Evolutionary conservation across 345 rosid species (phyloP), one percentile per base, ranked within the genome.

Genomic region (Brassica carinata): DNA sequence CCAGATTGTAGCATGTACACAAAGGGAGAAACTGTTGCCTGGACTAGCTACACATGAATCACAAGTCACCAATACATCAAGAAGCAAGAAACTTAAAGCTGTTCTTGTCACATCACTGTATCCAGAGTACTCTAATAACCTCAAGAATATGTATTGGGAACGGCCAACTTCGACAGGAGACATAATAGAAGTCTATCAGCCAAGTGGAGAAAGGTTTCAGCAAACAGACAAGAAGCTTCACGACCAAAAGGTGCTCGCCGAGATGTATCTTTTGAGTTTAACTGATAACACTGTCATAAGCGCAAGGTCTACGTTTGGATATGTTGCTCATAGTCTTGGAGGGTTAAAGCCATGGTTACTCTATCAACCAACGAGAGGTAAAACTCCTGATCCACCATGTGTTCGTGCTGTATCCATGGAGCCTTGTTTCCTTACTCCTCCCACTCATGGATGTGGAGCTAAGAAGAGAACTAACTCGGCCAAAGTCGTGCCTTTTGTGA

Each of bases 51-150:
- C 31, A 27, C 17, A 7, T 73, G 87, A 30, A 53, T 71, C 31
- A 87, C 85, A 36, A 85, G 85, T 30, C 74, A 78, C 64, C 77
- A 71, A 88, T 73, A 75, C 84, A 84, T 71, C 92, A 76, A 72
- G 79, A 77, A 43, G 26, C 71, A 6, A 81, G 40, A 71, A 68
- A 74, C 55, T 78, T 23, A 91, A 85, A 75, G 85, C 88, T 55
- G 88, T 88, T 11, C 74, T 89, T 4, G 64, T 91, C 64, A 89
- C 96, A 64, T 86, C 85, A 34, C 33, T 86, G 29, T 26, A 23
- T 23, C 66, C 79, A 23, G 78, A 67, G 6, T 82, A 79, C 81
- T 77, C 72, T 18, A 64, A 80, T 14, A 31, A 55, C 1, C 36
- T 82, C 14, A 82, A 19, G 62, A 67, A 67, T 11, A 79, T 69